Evolutionary conservation across 2,329 filamentous ascomycete genomes (phyloP).

Genomic region (Xylaria hypoxylon): DNA sequence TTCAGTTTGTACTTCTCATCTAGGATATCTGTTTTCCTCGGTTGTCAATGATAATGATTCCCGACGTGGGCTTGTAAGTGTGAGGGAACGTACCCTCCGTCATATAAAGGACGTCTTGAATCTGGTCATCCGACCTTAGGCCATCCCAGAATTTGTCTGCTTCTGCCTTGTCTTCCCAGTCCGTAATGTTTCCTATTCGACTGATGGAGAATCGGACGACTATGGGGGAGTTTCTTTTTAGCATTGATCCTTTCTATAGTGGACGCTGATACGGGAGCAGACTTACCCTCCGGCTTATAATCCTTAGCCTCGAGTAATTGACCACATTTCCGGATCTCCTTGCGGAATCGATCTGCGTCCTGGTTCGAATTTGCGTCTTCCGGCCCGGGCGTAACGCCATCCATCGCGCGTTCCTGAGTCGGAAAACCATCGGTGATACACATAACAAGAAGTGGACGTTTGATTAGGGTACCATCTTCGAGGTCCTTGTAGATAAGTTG

Average conservation of each 20-base stretch:
- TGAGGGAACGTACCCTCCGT: slow-evolving; percentile 27
- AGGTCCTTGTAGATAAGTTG: slow-evolving; percentile 35
- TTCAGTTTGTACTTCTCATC: slow-evolving; percentile 32
- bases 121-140: slow-evolving; percentile 25
- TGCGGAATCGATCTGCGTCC: slow-evolving; percentile 30
- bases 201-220: slow-evolving; percentile 37
- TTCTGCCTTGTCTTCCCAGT: slow-evolving; percentile 27
- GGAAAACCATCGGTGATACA: slow-evolving; percentile 39
- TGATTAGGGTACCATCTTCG: slow-evolving; percentile 10
- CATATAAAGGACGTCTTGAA: slow-evolving; percentile 34
- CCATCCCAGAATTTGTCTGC: slow-evolving; percentile 31
- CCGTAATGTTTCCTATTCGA: slow-evolving; percentile 35
- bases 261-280: neutral
- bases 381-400: slow-evolving; percentile 6
- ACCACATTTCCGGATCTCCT: slow-evolving; percentile 29
- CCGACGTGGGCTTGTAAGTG: neutral
- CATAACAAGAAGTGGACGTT: slow-evolving; percentile 35
- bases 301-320: slow-evolving; percentile 21
- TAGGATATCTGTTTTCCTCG: slow-evolving; percentile 30
- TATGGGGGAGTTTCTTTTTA: slow-evolving; percentile 10
- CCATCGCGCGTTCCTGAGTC: slow-evolving; percentile 29
- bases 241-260: neutral
- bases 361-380: slow-evolving; percentile 29
- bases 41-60: neutral
- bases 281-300: slow-evolving; percentile 35